These are phyloP conservation scores for Didymosphaeria variabile DNA, from an alignment of 2,329 filamentous ascomycete genomes.

Conservation along the genomic window DNA sequence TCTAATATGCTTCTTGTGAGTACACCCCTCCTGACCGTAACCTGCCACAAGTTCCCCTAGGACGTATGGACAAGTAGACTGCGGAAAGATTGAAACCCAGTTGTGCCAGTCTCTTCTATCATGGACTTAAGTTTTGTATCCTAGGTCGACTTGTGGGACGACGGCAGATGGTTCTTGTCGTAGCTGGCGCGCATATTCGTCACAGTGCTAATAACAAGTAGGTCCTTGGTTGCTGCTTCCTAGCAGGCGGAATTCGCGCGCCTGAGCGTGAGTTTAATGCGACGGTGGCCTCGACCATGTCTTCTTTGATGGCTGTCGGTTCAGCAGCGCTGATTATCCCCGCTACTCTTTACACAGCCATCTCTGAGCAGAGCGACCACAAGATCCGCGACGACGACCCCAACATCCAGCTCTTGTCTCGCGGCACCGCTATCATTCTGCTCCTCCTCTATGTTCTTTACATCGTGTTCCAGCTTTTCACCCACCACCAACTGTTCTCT, in stretches of 20 bases:
- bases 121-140: too few relatives aligned
- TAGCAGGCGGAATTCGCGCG: slow-evolving; percentile 57
- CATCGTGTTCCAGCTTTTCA: slow-evolving; percentile 64
- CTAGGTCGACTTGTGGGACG: too few relatives aligned
- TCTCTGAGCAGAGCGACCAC: slow-evolving; percentile 47
- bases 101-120: not conserved
- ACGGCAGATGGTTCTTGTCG: too few relatives aligned
- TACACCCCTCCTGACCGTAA: slow-evolving; percentile 5
- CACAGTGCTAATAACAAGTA: slow-evolving; percentile 62
- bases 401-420: slow-evolving; percentile 60
- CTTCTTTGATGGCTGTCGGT: slow-evolving; percentile 66
- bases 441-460: slow-evolving; percentile 64
- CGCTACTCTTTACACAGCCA: slow-evolving; percentile 61
- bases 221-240: slow-evolving; percentile 63
- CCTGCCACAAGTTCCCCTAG: not conserved
- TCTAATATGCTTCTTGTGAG: slow-evolving; percentile 86
- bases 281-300: slow-evolving; percentile 81
- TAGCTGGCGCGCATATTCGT: not conserved
- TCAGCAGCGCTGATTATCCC: slow-evolving; percentile 64
- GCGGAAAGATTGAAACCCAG: not conserved
- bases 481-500: slow-evolving; percentile 59
- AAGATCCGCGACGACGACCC: slow-evolving; percentile 52
- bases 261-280: slow-evolving; percentile 68
- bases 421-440: slow-evolving; percentile 63
- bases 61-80: not conserved